Evolutionary conservation across 805 yeast species (phyloP), one percentile per base, ranked within the genome.

Genomic region (Ogataea methylovora): DNA sequence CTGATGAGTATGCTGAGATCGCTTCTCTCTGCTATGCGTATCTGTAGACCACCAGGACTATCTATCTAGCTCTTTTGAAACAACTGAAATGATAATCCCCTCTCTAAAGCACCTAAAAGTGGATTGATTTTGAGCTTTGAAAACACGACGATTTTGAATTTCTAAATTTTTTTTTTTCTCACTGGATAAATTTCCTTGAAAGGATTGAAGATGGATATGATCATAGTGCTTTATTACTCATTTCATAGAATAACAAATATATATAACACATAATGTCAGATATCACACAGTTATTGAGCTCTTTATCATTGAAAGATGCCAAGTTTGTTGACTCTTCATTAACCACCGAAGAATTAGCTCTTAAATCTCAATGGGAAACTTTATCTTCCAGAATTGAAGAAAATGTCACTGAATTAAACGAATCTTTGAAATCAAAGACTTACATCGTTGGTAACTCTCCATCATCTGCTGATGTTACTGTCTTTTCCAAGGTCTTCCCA

Each of bases 291-390:
- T 40, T 56, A 22, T 53, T 62, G 50, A 52, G 33, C 51, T 57
- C 12, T 45, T 53, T 1, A 41, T 59, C 24, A 42, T 48, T 15
- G 54, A 49, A 15, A 4, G 25, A 22, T 4, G 6, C 23, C 3
- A 3, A 4, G 8, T 20, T 32, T 5, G 27, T 34, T 9, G 57
- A 52, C 24, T 45, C 54, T 13, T 41, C 49, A 18, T 49, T 61
- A 27, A 39, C 61, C 15, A 39, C 45, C 27, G 74, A 58, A 34
- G 54, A 57, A 32, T 48, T 57, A 32, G 95, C 95, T 16, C 67
- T 79, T 45, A 68, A 73, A 43, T 71, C 87, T 23, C 95, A 88
- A 61, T 84, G 90, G 80, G 67, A 68, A 38, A 78, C 94, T 4
- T 67, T 87, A 34, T 68, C 88, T n/a, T 58, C 65, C 37, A 68